Evolutionary conservation across 495 filamentous ascomycete genomes (phyloP).

Genomic region (Tuber brumale): DNA sequence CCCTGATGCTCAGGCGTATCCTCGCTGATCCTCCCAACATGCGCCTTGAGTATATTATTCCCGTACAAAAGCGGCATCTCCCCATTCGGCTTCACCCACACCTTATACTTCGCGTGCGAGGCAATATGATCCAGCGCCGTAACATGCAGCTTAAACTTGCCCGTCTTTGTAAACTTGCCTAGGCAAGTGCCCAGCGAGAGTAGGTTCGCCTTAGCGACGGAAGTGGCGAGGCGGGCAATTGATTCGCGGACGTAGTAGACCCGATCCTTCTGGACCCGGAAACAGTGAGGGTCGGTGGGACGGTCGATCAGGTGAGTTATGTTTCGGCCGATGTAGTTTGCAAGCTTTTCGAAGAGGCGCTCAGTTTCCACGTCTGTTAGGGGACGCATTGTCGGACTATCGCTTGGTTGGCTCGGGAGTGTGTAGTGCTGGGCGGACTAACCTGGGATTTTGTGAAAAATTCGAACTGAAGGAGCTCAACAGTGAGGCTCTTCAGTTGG

Average conservation of each 20-base stretch:
- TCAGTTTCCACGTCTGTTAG: constrained; percentile 68
- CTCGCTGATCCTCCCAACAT: constrained; percentile 80
- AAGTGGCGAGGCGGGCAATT: constrained; percentile 84
- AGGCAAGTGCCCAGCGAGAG: constrained; percentile 80
- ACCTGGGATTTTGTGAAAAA: not conserved
- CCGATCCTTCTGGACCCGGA: constrained; percentile 65
- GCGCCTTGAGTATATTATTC: constrained; percentile 81
- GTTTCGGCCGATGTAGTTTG: constrained; percentile 59
- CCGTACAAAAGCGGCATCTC: constrained; percentile 94
- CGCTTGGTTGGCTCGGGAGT: not conserved
- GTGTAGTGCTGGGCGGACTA: not conserved
- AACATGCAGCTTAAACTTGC: constrained; percentile 79
- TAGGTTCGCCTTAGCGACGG: constrained; percentile 67
- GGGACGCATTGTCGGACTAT: constrained; percentile 54
- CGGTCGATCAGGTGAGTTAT: constrained; percentile 74
- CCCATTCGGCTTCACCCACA: constrained; percentile 92
- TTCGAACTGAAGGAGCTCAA: not conserved
- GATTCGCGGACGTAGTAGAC: constrained; percentile 85
- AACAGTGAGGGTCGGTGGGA: constrained; percentile 64
- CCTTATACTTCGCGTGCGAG: constrained; percentile 81
- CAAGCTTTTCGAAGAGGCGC: constrained; percentile 74
- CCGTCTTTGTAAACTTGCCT: constrained; percentile 86
- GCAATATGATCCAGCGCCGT: constrained; percentile 80
- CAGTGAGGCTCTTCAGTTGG: not conserved
- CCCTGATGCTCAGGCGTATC: constrained; percentile 77